These are phyloP conservation scores for Catharanthus roseus DNA, from an alignment of 257 asterid genomes.

Conservation along the genomic window DNA sequence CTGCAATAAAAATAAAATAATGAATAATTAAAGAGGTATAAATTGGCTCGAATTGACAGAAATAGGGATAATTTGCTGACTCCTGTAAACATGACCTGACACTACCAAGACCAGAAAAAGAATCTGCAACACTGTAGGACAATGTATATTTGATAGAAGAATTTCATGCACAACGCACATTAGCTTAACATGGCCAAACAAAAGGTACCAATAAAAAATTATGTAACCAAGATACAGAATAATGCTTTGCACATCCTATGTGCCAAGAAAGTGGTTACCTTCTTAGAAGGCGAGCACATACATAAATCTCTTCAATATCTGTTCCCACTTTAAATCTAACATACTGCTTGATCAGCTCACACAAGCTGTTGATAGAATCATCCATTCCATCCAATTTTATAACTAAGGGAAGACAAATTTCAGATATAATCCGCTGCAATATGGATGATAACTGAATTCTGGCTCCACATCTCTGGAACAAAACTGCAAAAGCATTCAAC, in stretches of 20 bases:
- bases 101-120: neutral
- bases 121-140: neutral
- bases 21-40: slow-evolving; percentile 2
- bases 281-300: slow-evolving; percentile 54
- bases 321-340: slow-evolving; percentile 48
- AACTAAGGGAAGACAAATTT: slow-evolving; percentile 21
- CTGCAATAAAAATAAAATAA: neutral
- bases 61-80: neutral
- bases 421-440: slow-evolving; percentile 50
- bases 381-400: slow-evolving; percentile 27
- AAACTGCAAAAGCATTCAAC: slow-evolving; percentile 43
- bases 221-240: neutral
- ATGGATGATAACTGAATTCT: slow-evolving; percentile 50
- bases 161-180: neutral
- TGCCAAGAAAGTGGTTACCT: slow-evolving; percentile 37
- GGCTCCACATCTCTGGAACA: slow-evolving; percentile 34
- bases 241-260: neutral
- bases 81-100: neutral
- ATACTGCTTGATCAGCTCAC: slow-evolving; percentile 76
- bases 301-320: slow-evolving; percentile 87
- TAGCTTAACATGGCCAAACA: neutral
- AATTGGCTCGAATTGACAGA: neutral
- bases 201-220: neutral
- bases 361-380: slow-evolving; percentile 42
- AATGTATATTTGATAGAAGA: neutral